phyloP scores from a whole-genome alignment of 1,284 basidiomycete species.

The Cryptococcus hybrid region DNA sequence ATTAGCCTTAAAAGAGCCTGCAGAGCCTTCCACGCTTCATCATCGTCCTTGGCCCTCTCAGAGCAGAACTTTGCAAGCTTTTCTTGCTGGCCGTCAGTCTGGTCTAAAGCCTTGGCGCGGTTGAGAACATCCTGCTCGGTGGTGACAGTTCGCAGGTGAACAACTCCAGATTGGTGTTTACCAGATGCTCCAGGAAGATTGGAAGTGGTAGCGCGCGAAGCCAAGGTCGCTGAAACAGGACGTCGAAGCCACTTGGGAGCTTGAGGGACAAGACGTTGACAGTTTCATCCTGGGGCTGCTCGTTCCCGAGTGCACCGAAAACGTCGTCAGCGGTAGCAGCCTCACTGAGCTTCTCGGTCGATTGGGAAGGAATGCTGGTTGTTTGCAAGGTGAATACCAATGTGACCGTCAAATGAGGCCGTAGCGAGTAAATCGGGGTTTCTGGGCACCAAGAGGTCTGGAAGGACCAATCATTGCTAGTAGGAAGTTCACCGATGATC shows the following conservation, averaged over 20 bases:
- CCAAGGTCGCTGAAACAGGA: slow-evolving; percentile 78
- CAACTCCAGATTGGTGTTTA: slow-evolving; percentile 71
- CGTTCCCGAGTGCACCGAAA: slow-evolving; percentile 68
- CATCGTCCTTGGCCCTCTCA: slow-evolving; percentile 44
- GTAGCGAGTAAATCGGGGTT: slow-evolving; percentile 87
- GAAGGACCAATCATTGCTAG: slow-evolving; percentile 95
- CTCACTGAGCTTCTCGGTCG: slow-evolving; percentile 31
- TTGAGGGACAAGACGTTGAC: slow-evolving; percentile 64
- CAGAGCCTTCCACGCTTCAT: slow-evolving; percentile 83
- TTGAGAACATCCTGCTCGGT: slow-evolving; percentile 76
- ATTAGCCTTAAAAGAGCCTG: slow-evolving; percentile 83
- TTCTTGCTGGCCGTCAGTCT: slow-evolving; percentile 60
- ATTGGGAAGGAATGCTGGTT: slow-evolving; percentile 61
- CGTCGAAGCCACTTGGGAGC: slow-evolving; percentile 95
- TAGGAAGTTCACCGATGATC: slow-evolving; percentile 90
- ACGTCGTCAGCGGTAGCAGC: slow-evolving; percentile 54
- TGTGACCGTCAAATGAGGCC: slow-evolving; percentile 76
- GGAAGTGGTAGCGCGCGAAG: slow-evolving; percentile 75
- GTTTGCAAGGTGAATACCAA: slow-evolving; percentile 82
- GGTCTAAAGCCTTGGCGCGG: slow-evolving; percentile 69
- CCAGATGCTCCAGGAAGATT: slow-evolving; percentile 71
- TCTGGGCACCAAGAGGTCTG: slow-evolving; percentile 96
- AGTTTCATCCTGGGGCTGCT: slow-evolving; percentile 51
- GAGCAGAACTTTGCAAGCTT: slow-evolving; percentile 68
- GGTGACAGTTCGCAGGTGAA: slow-evolving; percentile 72